Conservation (phyloP, 768 basidiomycete genomes). For the Phanerochaete carnosa region DNA sequence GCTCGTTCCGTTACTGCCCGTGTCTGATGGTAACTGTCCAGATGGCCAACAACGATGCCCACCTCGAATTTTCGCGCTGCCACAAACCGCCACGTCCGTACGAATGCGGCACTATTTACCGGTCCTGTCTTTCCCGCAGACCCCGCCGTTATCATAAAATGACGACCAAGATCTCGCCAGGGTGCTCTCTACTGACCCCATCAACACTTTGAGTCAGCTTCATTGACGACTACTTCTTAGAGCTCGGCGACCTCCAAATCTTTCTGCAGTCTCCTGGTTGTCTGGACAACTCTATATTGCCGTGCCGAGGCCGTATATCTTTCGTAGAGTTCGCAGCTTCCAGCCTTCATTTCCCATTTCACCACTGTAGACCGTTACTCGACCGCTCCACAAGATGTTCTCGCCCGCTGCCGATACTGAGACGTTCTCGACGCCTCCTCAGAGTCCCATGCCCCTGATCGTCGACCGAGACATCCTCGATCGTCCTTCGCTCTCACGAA, state of each 20-base stretch:
- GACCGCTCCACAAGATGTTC: constrained; percentile 18
- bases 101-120: background rate
- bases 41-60: background rate
- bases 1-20: background rate
- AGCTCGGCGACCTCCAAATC: constrained; percentile 9
- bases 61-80: background rate
- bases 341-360: background rate
- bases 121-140: background rate
- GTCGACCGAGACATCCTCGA: constrained; percentile 20
- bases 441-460: constrained; percentile 37
- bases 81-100: background rate
- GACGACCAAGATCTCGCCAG: background rate
- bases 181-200: background rate
- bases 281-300: constrained; percentile 14
- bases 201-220: background rate
- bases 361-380: background rate
- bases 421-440: constrained; percentile 42
- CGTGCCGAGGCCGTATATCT: background rate
- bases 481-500: constrained; percentile 37
- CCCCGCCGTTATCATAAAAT: background rate
- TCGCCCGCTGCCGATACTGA: constrained; percentile 31
- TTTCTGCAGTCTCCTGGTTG: constrained; percentile 10
- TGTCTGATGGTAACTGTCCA: background rate
- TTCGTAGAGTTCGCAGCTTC: constrained; percentile 1
- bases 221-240: background rate